These are phyloP conservation scores for Phytophthora multivora DNA, from an alignment of 352 stramenopile genomes.

Conservation along the genomic window DNA sequence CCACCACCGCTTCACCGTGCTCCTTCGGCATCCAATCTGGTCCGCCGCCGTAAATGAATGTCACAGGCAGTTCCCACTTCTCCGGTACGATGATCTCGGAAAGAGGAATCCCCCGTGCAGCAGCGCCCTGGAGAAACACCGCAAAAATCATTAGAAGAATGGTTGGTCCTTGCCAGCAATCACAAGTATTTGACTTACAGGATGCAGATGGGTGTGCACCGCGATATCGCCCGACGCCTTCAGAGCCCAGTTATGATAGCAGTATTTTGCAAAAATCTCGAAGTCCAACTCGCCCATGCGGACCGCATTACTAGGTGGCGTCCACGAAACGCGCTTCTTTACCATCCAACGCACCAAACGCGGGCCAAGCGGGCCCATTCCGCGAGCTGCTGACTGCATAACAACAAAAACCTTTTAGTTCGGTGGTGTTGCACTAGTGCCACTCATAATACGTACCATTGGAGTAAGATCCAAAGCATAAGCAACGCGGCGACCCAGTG, in stretches of 20 bases:
- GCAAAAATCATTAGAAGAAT: background rate
- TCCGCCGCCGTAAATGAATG: slow-evolving; percentile 71
- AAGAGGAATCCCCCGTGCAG: slow-evolving; percentile 41
- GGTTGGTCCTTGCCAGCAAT: background rate
- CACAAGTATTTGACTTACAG: slow-evolving; percentile 29
- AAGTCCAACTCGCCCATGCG: slow-evolving; percentile 65
- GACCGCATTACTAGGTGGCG: slow-evolving; percentile 66
- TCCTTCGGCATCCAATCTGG: slow-evolving; percentile 76
- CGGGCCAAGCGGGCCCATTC: slow-evolving; percentile 54
- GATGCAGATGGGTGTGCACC: slow-evolving; percentile 70
- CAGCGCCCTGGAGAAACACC: slow-evolving; percentile 37
- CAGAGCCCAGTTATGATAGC: slow-evolving; percentile 78
- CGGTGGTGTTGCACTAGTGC: too few species aligned
- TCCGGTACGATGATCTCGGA: slow-evolving; percentile 49
- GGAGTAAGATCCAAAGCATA: slow-evolving; percentile 49
- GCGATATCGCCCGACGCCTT: slow-evolving; percentile 68
- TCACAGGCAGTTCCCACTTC: slow-evolving; percentile 55
- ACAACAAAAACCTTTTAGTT: background rate
- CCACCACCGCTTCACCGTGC: slow-evolving; percentile 58
- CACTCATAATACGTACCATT: slow-evolving; percentile 60
- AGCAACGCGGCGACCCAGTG: slow-evolving; percentile 34
- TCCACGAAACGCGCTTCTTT: slow-evolving; percentile 51
- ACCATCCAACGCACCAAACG: slow-evolving; percentile 56
- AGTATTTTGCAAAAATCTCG: slow-evolving; percentile 65
- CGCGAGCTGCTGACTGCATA: slow-evolving; percentile 51